Percentiles rank a stretch among this genome's conserved stretches.
Conservation (phyloP, 352 stramenopile species). For the Pythium monospermum region DNA sequence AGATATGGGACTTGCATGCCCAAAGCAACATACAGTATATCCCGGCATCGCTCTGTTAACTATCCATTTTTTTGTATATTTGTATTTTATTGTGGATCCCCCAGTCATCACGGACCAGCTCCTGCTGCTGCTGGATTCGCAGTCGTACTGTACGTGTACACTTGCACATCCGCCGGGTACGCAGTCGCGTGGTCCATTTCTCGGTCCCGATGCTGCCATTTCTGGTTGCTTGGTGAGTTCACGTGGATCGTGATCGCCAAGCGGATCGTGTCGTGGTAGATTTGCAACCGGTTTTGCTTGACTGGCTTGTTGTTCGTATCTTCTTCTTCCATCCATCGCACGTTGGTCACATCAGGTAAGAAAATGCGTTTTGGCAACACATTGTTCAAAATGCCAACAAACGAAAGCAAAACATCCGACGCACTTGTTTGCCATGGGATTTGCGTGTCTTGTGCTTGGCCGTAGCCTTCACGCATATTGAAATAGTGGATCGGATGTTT, state of each 20-base stretch:
- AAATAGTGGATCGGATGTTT: constrained; percentile 45
- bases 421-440: constrained; percentile 46
- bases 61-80: too few species aligned
- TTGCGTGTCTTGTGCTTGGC: constrained; percentile 22
- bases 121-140: too few species aligned
- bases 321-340: constrained; percentile 19
- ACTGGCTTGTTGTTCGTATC: too few species aligned
- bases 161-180: not conserved
- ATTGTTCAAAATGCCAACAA: constrained; percentile 54
- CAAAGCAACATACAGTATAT: too few species aligned
- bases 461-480: constrained; percentile 59
- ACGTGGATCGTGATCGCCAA: constrained; percentile 44
- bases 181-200: not conserved
- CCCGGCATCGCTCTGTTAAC: too few species aligned
- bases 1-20: too few species aligned
- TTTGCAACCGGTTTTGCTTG: constrained; percentile 28
- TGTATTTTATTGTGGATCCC: too few species aligned
- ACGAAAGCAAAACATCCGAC: constrained; percentile 43
- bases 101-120: too few species aligned
- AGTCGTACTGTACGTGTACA: too few species aligned
- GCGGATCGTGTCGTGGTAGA: constrained; percentile 42
- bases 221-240: constrained; percentile 39
- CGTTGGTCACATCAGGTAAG: constrained; percentile 29
- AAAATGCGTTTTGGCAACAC: constrained; percentile 38
- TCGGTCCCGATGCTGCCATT: constrained; percentile 17